Percentiles rank a stretch among this genome's conserved stretches.
Conservation (phyloP, 1,139 yeast species). For the Kodamaea sp. region DNA sequence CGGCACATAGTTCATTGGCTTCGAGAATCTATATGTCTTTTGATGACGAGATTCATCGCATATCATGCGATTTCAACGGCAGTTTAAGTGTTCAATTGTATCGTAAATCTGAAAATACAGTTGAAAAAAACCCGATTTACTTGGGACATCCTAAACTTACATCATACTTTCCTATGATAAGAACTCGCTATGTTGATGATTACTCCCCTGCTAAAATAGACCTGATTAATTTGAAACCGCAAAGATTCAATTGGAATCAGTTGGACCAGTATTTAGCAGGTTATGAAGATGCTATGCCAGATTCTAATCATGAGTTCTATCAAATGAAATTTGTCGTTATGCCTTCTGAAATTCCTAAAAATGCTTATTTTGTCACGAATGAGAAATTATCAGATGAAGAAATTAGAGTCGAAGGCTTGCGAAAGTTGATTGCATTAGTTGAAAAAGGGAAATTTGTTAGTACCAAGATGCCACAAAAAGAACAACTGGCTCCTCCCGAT, state of each 20-base stretch:
- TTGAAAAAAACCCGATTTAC: not conserved
- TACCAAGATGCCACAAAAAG: conserved; percentile 31
- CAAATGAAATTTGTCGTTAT: conserved; percentile 78
- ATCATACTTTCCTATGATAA: conserved; percentile 53
- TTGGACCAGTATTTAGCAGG: conserved; percentile 91
- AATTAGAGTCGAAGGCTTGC: conserved; percentile 79
- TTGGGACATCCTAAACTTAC: conserved; percentile 12
- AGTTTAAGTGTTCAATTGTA: conserved; percentile 77
- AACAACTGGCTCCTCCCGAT: conserved; percentile 63
- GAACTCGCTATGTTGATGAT: conserved; percentile 73
- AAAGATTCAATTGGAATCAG: conserved; percentile 81
- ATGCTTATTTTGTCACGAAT: conserved; percentile 46
- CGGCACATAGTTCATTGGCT: conserved; percentile 40
- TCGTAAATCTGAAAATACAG: conserved; percentile 25
- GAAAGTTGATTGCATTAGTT: conserved; percentile 64
- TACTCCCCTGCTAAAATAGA: conserved; percentile 61
- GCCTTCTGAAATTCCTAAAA: conserved; percentile 69
- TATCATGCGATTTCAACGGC: conserved; percentile 67
- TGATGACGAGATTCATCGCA: conserved; percentile 81
- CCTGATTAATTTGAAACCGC: conserved; percentile 49
- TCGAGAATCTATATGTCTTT: conserved; percentile 68
- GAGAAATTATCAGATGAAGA: conserved; percentile 78
- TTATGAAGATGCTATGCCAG: conserved; percentile 64
- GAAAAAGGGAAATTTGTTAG: conserved; percentile 54
- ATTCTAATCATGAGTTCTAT: conserved; percentile 55